Percentiles rank a stretch among this genome's conserved stretches.
phyloP scores from a whole-genome alignment of 208 protist genomes.

The Crithidia acanthocephali region DNA sequence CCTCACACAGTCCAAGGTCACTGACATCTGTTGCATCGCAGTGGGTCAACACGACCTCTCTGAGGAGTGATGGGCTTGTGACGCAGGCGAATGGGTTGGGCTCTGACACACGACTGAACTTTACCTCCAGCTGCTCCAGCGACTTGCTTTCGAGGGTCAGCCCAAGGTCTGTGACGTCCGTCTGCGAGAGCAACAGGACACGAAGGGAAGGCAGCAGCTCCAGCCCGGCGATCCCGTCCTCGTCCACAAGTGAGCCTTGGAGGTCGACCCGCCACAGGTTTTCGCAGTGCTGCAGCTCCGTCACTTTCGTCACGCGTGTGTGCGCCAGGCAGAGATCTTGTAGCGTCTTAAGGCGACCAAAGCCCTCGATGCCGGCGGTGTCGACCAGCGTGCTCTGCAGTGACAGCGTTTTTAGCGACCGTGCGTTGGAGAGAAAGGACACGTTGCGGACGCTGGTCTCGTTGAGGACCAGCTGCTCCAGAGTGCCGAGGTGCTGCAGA shows the following conservation, averaged over 20 bases:
- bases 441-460: constrained; percentile 22
- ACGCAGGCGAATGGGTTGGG: constrained; percentile 10
- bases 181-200: constrained; percentile 30
- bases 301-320: constrained; percentile 31
- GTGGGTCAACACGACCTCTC: constrained; percentile 32
- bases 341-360: constrained; percentile 22
- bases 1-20: constrained; percentile 12
- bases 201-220: constrained; percentile 22
- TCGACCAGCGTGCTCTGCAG: constrained; percentile 31
- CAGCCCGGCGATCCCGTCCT: constrained; percentile 20
- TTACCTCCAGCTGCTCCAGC: constrained; percentile 28
- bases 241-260: constrained; percentile 23
- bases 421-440: constrained; percentile 18
- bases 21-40: constrained; percentile 22
- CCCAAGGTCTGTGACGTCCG: constrained; percentile 17
- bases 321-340: constrained; percentile 31
- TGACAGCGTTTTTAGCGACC: constrained; percentile 22
- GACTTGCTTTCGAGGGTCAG: constrained; percentile 10
- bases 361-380: constrained; percentile 14
- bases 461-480: constrained; percentile 33
- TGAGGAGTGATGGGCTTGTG: constrained; percentile 13
- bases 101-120: constrained; percentile 17
- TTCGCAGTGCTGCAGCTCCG: constrained; percentile 13
- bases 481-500: constrained; percentile 1
- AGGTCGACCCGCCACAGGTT: constrained; percentile 26